Base-by-base conservation (phyloP, 352 stramenopile genomes). In the Globisporangium lucens region DNA sequence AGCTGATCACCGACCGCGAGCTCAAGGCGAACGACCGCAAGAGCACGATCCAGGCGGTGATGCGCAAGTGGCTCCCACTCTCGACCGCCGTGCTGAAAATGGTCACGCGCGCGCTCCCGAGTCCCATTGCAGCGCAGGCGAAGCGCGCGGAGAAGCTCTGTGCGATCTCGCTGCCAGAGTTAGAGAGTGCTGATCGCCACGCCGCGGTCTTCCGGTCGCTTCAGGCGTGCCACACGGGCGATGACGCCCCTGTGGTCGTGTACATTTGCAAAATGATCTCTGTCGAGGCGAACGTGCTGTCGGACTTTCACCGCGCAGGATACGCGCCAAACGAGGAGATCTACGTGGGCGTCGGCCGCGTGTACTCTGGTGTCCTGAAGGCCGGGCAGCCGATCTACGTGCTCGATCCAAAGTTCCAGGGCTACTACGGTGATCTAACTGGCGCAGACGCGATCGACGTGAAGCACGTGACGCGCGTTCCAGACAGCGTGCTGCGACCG, bases 181-280 rank as follows among this genome's bases (percentile, higher is more conserved):
- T 80, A n/a, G 59, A 71, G 6, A 75, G 65, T 5, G 79, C 74
- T 0, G 38, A 66, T 15, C 72, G 72, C n/a, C 74, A 86, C 30
- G 61, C 72, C 3, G 66, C 67, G 1, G 80, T 90, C 1, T 89
- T 80, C 67, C 68, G 65, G 12, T 83, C 84, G 52, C 73, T 92
- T 13, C 72, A 89, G 61, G 61, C 67, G 0, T 98, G 91, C 52
- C 61, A 79, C 8, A 89, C 79, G 3, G 66, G 63, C 1, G 74
- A 78, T 9, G 75, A 90, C 2, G 86, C 85, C 4, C 93, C 91
- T 0, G 73, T 95, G 7, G 78, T 98, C 15, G 81, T 97, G 30
- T 98, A 93, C 67, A 90, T 98, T 59, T 97, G 90, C 72, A 98
- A 98, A 78, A 94, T 98, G 74, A 80, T 98, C 55, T 95, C 90